Percentiles rank a stretch among this genome's conserved stretches.
phyloP scores from a whole-genome alignment of 768 basidiomycete species.

The Mycena venus region DNA sequence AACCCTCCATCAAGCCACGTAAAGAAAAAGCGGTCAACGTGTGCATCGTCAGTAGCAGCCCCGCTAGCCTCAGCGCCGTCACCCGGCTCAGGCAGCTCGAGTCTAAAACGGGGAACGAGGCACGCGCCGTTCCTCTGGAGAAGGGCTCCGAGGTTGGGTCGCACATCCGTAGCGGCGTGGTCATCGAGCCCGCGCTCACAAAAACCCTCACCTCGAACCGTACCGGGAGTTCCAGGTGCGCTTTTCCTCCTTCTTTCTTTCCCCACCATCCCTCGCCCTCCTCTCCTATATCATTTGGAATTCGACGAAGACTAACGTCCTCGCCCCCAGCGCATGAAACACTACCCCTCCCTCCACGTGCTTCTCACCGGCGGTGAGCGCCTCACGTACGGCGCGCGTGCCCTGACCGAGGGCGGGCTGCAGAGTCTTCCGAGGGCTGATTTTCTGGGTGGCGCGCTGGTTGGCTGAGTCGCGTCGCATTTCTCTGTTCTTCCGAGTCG shows the following conservation, averaged over 20 bases:
- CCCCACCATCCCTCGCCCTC: neutral
- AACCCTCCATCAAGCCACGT: conserved; percentile 20
- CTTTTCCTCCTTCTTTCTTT: neutral
- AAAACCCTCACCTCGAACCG: conserved; percentile 92
- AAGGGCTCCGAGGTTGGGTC: conserved; percentile 95
- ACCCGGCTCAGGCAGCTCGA: conserved; percentile 96
- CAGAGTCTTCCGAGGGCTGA: conserved; percentile 88
- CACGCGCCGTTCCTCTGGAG: conserved; percentile 94
- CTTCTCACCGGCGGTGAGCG: conserved; percentile 72
- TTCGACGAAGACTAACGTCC: neutral
- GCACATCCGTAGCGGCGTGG: conserved; percentile 95
- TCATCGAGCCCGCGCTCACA: conserved; percentile 95
- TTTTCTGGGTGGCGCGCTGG: conserved; percentile 95
- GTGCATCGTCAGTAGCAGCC: conserved; percentile 96
- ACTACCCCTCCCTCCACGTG: conserved; percentile 91
- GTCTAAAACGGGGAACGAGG: conserved; percentile 79
- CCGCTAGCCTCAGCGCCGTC: conserved; percentile 95
- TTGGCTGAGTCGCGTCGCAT: conserved; percentile 68
- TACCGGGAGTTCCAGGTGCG: conserved; percentile 93
- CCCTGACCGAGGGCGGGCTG: conserved; percentile 93
- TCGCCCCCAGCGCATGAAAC: conserved; percentile 79
- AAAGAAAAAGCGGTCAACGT: conserved; percentile 91
- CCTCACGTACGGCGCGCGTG: conserved; percentile 91
- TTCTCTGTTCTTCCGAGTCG: no score
- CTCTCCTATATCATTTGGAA: no score